Base-by-base conservation (phyloP, 1,284 basidiomycete genomes). In the Malassezia globosa region DNA sequence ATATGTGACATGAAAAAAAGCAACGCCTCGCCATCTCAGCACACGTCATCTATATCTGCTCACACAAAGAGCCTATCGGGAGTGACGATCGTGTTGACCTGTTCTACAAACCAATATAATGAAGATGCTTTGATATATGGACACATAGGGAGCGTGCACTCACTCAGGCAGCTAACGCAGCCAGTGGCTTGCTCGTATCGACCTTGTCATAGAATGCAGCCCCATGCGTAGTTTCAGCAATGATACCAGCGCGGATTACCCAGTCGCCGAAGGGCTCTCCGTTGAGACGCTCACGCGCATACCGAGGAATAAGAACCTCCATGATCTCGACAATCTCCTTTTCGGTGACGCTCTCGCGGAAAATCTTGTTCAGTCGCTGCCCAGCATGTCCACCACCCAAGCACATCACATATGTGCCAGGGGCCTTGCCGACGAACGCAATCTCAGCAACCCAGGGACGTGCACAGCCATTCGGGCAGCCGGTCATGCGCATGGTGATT, bases 251-350 rank as follows among this genome's bases (percentile, higher is more conserved):
- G 11, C 68, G 53, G 58, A 97, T 85, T 36, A 89, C 87, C 73
- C 84, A 97, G 74, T 97, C 94, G 37, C 92, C 94, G 64, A 97
- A 97, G 54, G 77, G 81, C 74, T 97, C 92, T 43, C 86, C 88
- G n/a, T 86, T 82, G 22, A 78, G 75, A 46, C 90, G 78, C 73
- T 96, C 89, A 26, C 84, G 76, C 2, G 92, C 88, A 72, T 89
- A 97, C 54, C 80, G 79, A 73, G 86, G 87, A 77, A 97, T 90
- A 83, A 97, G 87, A 1, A 87, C 87, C 56, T 75, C 72, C 37
- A 97, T 79, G 62, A 92, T 90, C 5, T 82, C 82, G 42, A 97
- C 76, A 59, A 96, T 96, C 75, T 97, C 90, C 4, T 83, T 84
- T 74, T 96, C 92, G 21, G 83, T 83, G 33, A 96, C 89, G 18